phyloP scores from a whole-genome alignment of 2,329 filamentous ascomycete species.

The Botrytis byssoidea region DNA sequence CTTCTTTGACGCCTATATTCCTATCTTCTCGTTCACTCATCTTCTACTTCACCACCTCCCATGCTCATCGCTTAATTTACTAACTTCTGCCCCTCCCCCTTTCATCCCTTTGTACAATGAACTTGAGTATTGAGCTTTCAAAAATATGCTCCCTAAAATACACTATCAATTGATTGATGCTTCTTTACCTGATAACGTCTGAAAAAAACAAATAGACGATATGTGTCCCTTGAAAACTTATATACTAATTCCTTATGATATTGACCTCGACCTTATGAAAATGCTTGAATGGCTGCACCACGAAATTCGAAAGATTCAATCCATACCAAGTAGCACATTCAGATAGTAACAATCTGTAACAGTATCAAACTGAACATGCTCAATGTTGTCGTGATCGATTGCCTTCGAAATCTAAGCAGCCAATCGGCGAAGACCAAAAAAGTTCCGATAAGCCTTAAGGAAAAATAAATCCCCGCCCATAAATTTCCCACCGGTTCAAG shows the following conservation, averaged over 20 bases:
- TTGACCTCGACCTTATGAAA: background rate
- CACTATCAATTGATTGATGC: background rate
- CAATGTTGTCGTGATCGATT: background rate
- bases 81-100: background rate
- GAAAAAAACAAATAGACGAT: background rate
- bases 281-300: background rate
- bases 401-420: background rate
- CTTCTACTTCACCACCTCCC: background rate
- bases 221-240: background rate
- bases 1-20: background rate
- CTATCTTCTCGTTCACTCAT: too few relatives aligned
- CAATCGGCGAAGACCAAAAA: conserved; percentile 14
- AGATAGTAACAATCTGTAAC: background rate
- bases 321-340: background rate
- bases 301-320: background rate
- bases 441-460: conserved; percentile 7
- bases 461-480: conserved; percentile 4
- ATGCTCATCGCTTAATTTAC: background rate
- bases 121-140: background rate
- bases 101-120: background rate
- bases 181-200: background rate
- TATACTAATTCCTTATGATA: background rate
- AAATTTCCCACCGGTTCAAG: too few relatives aligned
- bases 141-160: background rate
- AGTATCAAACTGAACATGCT: background rate